These are phyloP conservation scores for Lablab purpureus DNA, from an alignment of 306 rosid species.

Conservation along the genomic window DNA sequence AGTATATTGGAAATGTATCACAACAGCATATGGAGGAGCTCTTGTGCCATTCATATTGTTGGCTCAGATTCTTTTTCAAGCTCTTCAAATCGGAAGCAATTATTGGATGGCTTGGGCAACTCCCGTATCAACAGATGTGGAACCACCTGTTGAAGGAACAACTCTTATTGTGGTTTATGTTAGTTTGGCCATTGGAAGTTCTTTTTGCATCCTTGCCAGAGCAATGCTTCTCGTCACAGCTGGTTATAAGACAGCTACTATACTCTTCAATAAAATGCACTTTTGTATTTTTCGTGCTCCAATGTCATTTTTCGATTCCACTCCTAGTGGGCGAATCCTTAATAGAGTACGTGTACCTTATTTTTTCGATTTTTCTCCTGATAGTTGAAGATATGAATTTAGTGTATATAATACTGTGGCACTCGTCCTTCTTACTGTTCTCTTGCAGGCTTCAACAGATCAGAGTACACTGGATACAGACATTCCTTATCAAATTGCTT, in stretches of 20 bases:
- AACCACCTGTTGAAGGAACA: constrained; percentile 56
- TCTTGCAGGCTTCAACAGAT: constrained; percentile 48
- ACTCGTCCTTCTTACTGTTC: neutral
- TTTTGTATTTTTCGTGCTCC: constrained; percentile 79
- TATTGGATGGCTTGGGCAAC: constrained; percentile 98
- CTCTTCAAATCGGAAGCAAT: constrained; percentile 88
- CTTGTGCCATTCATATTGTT: constrained; percentile 82
- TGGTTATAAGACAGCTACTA: constrained; percentile 75
- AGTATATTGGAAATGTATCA: constrained; percentile 80
- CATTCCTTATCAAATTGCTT: constrained; percentile 16
- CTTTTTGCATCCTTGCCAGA: constrained; percentile 66
- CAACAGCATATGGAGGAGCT: constrained; percentile 79
- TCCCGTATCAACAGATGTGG: constrained; percentile 69
- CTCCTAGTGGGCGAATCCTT: constrained; percentile 87
- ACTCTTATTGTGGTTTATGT: constrained; percentile 67
- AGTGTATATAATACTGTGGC: constrained; percentile 18
- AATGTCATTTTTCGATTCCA: constrained; percentile 90
- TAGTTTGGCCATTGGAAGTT: constrained; percentile 74
- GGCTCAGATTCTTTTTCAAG: constrained; percentile 69
- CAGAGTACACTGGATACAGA: constrained; percentile 44
- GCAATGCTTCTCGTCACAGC: constrained; percentile 58
- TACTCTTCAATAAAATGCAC: constrained; percentile 86
- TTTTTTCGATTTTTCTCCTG: neutral
- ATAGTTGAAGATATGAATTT: neutral
- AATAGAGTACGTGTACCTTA: constrained; percentile 62